phyloP scores from a whole-genome alignment of 2,329 filamentous ascomycete genomes.

The Alternaria brassicicola region DNA sequence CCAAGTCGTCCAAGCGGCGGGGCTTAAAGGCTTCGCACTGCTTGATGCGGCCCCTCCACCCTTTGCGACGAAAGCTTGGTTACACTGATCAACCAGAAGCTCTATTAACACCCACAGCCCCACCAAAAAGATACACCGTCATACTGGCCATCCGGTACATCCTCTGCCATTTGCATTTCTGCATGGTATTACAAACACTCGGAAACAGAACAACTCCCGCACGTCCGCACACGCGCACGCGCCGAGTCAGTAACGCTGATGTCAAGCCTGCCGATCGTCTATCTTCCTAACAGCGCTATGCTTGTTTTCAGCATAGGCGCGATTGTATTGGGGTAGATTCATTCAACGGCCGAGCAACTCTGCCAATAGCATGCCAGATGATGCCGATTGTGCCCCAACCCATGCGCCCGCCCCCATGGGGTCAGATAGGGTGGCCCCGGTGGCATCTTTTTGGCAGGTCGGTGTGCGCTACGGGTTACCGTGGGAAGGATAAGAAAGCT shows the following conservation, averaged over 20 bases:
- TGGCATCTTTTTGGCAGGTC: background rate
- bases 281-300: background rate
- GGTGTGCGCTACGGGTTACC: background rate
- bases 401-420: slow-evolving; percentile 4
- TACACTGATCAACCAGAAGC: background rate
- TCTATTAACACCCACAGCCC: background rate
- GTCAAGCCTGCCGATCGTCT: background rate
- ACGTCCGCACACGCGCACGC: background rate
- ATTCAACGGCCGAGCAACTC: background rate
- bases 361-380: background rate
- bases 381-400: background rate
- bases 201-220: background rate
- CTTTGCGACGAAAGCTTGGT: slow-evolving; percentile 1
- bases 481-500: background rate
- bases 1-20: slow-evolving; percentile 3
- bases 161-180: background rate
- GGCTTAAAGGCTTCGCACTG: slow-evolving; percentile 7
- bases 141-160: background rate
- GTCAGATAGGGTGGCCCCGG: background rate
- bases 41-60: slow-evolving; percentile 2
- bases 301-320: slow-evolving; percentile 1
- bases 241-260: background rate
- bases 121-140: background rate
- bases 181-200: background rate
- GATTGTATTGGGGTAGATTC: background rate